These are phyloP conservation scores for Didymella exigua DNA, from an alignment of 2,329 filamentous ascomycete species.

Conservation along the genomic window DNA sequence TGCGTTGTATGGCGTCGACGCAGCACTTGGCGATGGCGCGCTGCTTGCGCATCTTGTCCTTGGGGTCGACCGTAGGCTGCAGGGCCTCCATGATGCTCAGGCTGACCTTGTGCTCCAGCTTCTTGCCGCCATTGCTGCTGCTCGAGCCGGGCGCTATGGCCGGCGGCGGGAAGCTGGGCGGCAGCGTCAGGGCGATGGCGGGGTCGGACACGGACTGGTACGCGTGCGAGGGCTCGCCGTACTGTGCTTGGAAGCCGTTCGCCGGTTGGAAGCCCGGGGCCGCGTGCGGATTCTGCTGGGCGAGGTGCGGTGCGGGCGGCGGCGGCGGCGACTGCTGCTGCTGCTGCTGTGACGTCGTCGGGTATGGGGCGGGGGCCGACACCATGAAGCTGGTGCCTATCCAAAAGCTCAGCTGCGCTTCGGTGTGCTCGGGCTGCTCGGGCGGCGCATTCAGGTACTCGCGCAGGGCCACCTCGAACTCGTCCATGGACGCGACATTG, in stretches of 20 bases:
- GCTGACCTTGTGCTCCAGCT: slow-evolving; percentile 32
- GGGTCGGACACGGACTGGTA: slow-evolving; percentile 37
- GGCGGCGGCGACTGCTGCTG: neutral
- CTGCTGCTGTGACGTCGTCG: slow-evolving; percentile 3
- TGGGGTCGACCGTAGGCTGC: slow-evolving; percentile 43
- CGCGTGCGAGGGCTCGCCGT: slow-evolving; percentile 5
- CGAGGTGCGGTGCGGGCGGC: neutral
- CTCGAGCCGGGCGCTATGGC: neutral
- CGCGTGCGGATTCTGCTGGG: slow-evolving; percentile 26
- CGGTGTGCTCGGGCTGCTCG: slow-evolving; percentile 46
- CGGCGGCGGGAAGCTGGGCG: slow-evolving; percentile 21
- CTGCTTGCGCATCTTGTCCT: slow-evolving; percentile 53
- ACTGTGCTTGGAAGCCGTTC: slow-evolving; percentile 14
- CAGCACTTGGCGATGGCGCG: slow-evolving; percentile 55
- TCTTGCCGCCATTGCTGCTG: slow-evolving; percentile 12
- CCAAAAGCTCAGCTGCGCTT: slow-evolving; percentile 49
- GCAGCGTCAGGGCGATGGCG: slow-evolving; percentile 32
- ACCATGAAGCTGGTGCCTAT: slow-evolving; percentile 46
- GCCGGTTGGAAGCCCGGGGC: slow-evolving; percentile 40
- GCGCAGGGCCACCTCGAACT: slow-evolving; percentile 46
- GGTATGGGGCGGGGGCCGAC: slow-evolving; percentile 11
- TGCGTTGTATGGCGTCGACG: slow-evolving; percentile 51
- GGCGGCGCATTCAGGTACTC: slow-evolving; percentile 43
- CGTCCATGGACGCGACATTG: slow-evolving; percentile 40
- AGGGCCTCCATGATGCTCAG: slow-evolving; percentile 47